Percentiles rank a stretch among this genome's conserved stretches.
Evolutionary conservation across 2,329 filamentous ascomycete genomes (phyloP).

Genomic region (Malbranchea cinnamomea): DNA sequence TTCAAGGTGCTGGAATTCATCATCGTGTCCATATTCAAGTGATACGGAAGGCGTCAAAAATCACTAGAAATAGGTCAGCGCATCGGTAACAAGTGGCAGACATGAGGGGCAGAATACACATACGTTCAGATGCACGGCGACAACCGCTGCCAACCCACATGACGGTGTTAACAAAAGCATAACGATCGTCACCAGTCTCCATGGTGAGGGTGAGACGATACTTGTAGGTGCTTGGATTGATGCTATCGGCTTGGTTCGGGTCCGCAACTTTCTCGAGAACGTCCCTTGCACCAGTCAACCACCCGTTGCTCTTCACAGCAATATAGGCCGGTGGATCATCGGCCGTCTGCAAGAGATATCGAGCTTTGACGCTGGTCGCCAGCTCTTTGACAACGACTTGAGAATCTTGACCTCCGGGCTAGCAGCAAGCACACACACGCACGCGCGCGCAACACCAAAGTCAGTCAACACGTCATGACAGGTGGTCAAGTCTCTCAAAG

Average conservation of each 20-base stretch:
- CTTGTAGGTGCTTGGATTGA: constrained; percentile 35
- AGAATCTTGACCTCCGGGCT: constrained; percentile 37
- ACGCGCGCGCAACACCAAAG: constrained; percentile 1
- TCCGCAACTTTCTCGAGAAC: constrained; percentile 35
- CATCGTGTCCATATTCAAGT: too few relatives aligned
- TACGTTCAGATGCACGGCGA: constrained; percentile 31
- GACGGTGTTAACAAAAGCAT: constrained; percentile 34
- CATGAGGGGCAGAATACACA: constrained; percentile 7
- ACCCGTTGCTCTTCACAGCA: constrained; percentile 31
- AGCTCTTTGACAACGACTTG: constrained; percentile 35
- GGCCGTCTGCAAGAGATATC: constrained; percentile 35
- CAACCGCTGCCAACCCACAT: constrained; percentile 38
- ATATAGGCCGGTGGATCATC: constrained; percentile 37
- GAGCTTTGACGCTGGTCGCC: constrained; percentile 30
- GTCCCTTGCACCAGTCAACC: constrained; percentile 35
- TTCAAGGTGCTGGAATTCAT: too few relatives aligned
- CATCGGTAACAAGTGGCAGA: background rate
- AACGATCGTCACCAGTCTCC: constrained; percentile 36
- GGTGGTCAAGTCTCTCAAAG: background rate
- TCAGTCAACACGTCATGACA: too few relatives aligned
- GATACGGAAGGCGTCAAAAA: constrained; percentile 24
- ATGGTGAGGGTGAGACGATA: constrained; percentile 33
- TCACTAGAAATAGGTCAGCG: constrained; percentile 13
- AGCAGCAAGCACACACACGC: constrained; percentile 2
- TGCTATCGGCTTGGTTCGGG: constrained; percentile 27